phyloP scores from a whole-genome alignment of 2,329 filamentous ascomycete genomes.

The Fusarium ambrosium region DNA sequence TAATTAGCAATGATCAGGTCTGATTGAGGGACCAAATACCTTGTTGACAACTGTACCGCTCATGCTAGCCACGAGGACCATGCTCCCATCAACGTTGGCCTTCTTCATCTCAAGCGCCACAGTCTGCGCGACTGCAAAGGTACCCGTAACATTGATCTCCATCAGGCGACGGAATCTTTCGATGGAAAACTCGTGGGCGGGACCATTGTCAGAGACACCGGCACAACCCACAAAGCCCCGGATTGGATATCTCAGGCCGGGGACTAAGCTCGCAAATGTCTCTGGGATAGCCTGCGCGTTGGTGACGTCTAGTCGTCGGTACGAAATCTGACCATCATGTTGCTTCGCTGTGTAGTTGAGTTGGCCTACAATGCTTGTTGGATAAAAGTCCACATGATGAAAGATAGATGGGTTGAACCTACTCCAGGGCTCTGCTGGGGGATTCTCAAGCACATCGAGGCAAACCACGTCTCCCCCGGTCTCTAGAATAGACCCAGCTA shows the following conservation, averaged over 20 bases:
- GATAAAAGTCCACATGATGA: not conserved
- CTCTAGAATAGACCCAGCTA: conserved; percentile 43
- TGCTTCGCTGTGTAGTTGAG: not conserved
- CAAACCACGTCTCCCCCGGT: conserved; percentile 52
- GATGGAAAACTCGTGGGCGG: conserved; percentile 45
- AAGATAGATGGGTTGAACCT: not conserved
- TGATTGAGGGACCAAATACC: conserved; percentile 47
- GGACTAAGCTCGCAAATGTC: not conserved
- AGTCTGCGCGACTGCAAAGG: conserved; percentile 61
- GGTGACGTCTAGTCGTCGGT: not conserved
- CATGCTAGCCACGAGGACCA: conserved; percentile 65
- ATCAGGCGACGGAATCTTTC: conserved; percentile 43
- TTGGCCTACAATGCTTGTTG: not conserved
- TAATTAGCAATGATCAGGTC: not conserved
- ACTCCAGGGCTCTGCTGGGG: conserved; percentile 38
- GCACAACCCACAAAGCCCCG: conserved; percentile 51
- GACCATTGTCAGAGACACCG: conserved; percentile 47
- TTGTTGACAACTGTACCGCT: conserved; percentile 57
- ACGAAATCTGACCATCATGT: not conserved
- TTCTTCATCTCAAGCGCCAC: conserved; percentile 62
- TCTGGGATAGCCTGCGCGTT: not conserved
- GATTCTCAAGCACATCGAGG: conserved; percentile 44
- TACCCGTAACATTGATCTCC: conserved; percentile 63
- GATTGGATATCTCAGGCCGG: conserved; percentile 40
- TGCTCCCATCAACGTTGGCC: conserved; percentile 55